These are phyloP conservation scores for Vaccinium macrocarpon DNA, from an alignment of 148 eudicot genomes.

Conservation along the genomic window DNA sequence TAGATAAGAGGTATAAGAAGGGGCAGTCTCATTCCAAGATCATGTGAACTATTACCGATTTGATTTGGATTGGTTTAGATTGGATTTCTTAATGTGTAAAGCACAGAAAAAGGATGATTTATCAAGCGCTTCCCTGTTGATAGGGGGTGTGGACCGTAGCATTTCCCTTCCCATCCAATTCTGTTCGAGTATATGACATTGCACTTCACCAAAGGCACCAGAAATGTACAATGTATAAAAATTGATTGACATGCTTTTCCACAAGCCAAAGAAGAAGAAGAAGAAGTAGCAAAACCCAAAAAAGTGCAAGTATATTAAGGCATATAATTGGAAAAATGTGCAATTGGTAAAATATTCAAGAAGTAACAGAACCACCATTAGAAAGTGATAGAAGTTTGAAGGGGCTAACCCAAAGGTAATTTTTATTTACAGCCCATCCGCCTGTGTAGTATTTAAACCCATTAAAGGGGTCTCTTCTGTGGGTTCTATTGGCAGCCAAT, in stretches of 20 bases:
- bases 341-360: background rate
- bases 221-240: no score
- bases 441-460: slow-evolving; percentile 40
- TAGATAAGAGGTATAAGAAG: background rate
- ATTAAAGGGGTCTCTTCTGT: slow-evolving; percentile 45
- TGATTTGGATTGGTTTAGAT: background rate
- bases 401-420: slow-evolving; percentile 46
- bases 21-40: background rate
- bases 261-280: background rate
- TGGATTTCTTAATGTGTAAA: background rate
- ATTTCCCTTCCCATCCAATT: background rate
- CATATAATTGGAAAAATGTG: background rate
- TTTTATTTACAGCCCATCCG: slow-evolving; percentile 45
- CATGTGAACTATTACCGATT: background rate
- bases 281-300: background rate
- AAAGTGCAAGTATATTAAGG: background rate
- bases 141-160: no score
- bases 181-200: background rate
- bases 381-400: background rate
- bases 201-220: background rate
- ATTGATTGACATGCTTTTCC: background rate
- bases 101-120: background rate
- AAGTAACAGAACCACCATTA: background rate
- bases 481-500: slow-evolving; percentile 38
- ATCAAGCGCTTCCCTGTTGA: background rate